Base-by-base conservation (phyloP, 345 rosid species). In the Hibiscus tridactylites region DNA sequence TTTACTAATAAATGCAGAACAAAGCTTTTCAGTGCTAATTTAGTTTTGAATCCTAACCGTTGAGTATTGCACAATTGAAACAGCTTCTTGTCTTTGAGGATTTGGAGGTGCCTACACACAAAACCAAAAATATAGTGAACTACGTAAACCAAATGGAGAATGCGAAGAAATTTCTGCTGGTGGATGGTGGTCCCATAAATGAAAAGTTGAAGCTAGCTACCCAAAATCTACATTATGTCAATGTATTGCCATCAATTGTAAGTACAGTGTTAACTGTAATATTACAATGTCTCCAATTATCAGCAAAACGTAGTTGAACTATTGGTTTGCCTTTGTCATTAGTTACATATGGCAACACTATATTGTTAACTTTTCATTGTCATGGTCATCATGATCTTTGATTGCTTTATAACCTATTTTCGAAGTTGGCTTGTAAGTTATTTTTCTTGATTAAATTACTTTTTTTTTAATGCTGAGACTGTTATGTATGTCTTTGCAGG, bases 171-270 rank as follows among this genome's bases (percentile, higher is more conserved):
- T 81, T 88, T 49, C 88, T 95, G 76, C 54, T 89, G 61, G 96
- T 89, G 44, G 97, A 90, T 77, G 99, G 92, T 7, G 92, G 86
- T 54, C 77, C 85, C 28, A 86, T 95, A 61, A 78, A 85, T 73
- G 99, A 92, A 76, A 95, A 91, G 80, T 85, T 95, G 71, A 91
- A 94, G 90, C 80, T 80, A 76, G 99, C 97, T 26, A 87, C 97
- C 3, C 97, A 95, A 74, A 94, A 95, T 80, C 86, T 91, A 24
- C 91, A 95, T 78, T 95, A 91, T 68, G 92, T 83, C 78, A 90
- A 90, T 60, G 87, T 89, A 24, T 76, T 95, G 59, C 99, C 99
- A 6, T 88, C 97, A 52, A 89, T 92, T 79, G 99, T 90, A 87
- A 91, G 99, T 83, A 72, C 2, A 39, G 17, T 44, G 17, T 42